Evolutionary conservation across 768 basidiomycete genomes (phyloP), one percentile per base, ranked within the genome.

Genomic region (Serendipita indica): DNA sequence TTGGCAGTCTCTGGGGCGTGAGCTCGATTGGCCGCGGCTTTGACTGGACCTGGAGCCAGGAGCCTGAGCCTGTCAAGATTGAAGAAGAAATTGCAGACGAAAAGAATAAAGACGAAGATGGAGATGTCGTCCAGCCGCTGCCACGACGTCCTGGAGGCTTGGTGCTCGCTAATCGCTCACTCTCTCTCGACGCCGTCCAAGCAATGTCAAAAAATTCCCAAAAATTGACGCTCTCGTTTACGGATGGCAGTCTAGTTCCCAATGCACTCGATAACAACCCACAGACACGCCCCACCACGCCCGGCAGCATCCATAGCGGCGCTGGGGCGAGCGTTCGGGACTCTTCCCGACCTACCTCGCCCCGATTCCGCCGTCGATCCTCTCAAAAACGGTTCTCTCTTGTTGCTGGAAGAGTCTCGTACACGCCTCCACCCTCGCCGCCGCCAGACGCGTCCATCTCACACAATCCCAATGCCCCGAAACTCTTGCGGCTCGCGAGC

Each of bases 351-450:
- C 46, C 46, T 18, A 4, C 4, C 14, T 30, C 33, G 16, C 30
- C 62, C 1, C 61, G 61, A 10, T 54, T 58, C 12, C 78, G 87
- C 16, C 75, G 85, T 52, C 76, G 88, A 58, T 89, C 87, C 34
- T 89, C 88, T 4, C 87, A 89, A 63, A 86, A 88, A 62, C 79
- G 88, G 52, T 84, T 90, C 25, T 89, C 88, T 13, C 75, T 90
- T 37, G 81, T 90, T 58, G 87, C 87, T 2, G 87, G 87, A 16
- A 81, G 85, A 64, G 81, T 90, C 10, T 82, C 77, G 18, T 88
- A 89, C 60, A 80, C 87, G 60, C 81, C 85, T 12, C 81, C 84
- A 16, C 80, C 83, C 49, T 52, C 43, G 2, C 78, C 83, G 3
- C 74, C 82, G 14, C 78, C 79, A 12, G 49, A 54, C 30, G 32